These are phyloP conservation scores for Plantago ovata DNA, from an alignment of 257 asterid species.

Conservation along the genomic window DNA sequence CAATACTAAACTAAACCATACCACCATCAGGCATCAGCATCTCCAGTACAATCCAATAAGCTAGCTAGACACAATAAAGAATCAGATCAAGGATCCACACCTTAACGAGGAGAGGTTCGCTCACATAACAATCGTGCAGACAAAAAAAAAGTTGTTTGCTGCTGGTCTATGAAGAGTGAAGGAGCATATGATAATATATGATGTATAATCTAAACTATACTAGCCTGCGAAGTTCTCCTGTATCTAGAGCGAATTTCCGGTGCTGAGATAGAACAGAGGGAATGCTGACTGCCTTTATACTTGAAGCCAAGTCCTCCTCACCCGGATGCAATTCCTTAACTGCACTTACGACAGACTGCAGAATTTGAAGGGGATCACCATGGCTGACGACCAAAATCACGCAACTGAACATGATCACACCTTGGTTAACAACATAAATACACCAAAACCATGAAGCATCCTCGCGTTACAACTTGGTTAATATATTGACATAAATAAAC, in stretches of 20 bases:
- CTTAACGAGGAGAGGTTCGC: too few relatives aligned
- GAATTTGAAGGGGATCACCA: conserved; percentile 95
- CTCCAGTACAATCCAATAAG: too few relatives aligned
- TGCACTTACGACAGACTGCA: conserved; percentile 68
- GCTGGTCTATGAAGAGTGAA: too few relatives aligned
- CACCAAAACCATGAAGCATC: conserved; percentile 9
- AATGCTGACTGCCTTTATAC: conserved; percentile 47
- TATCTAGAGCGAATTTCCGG: conserved; percentile 60
- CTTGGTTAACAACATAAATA: too few relatives aligned
- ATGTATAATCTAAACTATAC: too few relatives aligned
- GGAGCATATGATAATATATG: too few relatives aligned
- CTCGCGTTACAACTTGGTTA: conserved; percentile 4
- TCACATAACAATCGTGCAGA: too few relatives aligned
- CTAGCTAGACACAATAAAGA: too few relatives aligned
- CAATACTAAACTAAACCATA: too few relatives aligned
- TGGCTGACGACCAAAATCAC: conserved; percentile 78
- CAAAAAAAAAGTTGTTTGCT: too few relatives aligned
- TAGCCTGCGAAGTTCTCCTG: conserved; percentile 77
- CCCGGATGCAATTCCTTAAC: conserved; percentile 29
- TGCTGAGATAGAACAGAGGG: conserved; percentile 73
- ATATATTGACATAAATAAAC: background rate
- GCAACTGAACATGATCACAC: conserved; percentile 69
- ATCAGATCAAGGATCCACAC: too few relatives aligned
- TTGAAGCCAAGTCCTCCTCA: conserved; percentile 39
- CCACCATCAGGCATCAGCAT: too few relatives aligned